phyloP scores from a whole-genome alignment of 257 asterid species.

The Penstemon eatonii region DNA sequence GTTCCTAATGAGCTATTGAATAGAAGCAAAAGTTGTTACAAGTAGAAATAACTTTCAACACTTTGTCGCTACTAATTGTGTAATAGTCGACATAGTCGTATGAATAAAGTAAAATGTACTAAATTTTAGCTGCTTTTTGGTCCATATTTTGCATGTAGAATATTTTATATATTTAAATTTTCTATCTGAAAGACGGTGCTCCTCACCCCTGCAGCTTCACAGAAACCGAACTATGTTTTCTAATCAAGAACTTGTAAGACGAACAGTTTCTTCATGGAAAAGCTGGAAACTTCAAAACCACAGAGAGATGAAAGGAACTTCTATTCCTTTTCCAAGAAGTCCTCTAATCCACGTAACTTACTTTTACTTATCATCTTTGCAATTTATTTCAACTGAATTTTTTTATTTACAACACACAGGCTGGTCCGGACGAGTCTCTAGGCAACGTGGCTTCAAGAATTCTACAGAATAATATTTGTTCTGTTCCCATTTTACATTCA shows the following conservation, averaged over 20 bases:
- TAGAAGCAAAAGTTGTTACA: too few species aligned
- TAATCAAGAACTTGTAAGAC: too few species aligned
- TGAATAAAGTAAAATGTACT: too few species aligned
- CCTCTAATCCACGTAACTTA: conserved; percentile 57
- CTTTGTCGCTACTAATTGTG: not conserved
- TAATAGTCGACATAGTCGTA: not conserved
- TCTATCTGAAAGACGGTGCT: too few species aligned
- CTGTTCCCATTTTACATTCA: conserved; percentile 56
- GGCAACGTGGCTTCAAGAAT: conserved; percentile 53
- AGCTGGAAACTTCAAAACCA: conserved; percentile 43
- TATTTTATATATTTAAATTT: too few species aligned
- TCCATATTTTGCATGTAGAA: too few species aligned
- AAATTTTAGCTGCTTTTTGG: too few species aligned
- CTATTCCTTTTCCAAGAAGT: conserved; percentile 39
- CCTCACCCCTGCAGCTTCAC: too few species aligned
- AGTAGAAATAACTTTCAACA: not conserved
- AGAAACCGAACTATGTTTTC: too few species aligned
- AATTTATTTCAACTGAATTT: not conserved
- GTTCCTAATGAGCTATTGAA: not conserved
- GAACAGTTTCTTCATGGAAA: too few species aligned
- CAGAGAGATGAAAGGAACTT: conserved; percentile 31
- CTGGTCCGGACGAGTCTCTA: conserved; percentile 64
- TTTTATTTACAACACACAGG: conserved; percentile 41
- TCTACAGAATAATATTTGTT: conserved; percentile 54
- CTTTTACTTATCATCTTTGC: not conserved